These are phyloP conservation scores for Apiotrichum siamense DNA, from an alignment of 1,284 basidiomycete genomes.

Conservation along the genomic window DNA sequence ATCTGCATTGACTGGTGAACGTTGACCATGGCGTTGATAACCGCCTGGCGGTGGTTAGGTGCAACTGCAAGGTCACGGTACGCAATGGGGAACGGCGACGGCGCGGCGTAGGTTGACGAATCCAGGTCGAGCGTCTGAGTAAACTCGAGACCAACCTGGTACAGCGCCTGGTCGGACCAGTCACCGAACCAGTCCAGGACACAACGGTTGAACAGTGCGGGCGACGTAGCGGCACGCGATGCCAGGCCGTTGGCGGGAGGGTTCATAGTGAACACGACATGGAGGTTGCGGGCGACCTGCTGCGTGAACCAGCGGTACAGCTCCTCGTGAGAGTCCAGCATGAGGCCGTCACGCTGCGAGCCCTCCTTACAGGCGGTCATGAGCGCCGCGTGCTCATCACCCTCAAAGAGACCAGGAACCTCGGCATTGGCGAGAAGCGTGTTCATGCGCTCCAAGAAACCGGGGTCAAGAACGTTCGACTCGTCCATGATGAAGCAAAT, in stretches of 20 bases:
- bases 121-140: conserved; percentile 88
- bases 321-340: conserved; percentile 97
- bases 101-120: conserved; percentile 67
- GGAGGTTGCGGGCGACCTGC: conserved; percentile 91
- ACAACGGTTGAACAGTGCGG: conserved; percentile 95
- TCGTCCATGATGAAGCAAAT: conserved; percentile 99
- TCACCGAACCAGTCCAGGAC: conserved; percentile 98
- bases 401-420: conserved; percentile 96
- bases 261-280: conserved; percentile 99
- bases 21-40: conserved; percentile 88
- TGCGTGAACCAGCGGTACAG: conserved; percentile 95
- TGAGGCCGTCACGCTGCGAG: conserved; percentile 91
- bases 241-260: conserved; percentile 93
- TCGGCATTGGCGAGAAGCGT: conserved; percentile 99
- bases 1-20: conserved; percentile 87
- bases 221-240: conserved; percentile 91
- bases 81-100: conserved; percentile 75
- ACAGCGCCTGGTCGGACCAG: conserved; percentile 96
- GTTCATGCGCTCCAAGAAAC: conserved; percentile 98
- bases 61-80: conserved; percentile 76
- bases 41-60: conserved; percentile 65
- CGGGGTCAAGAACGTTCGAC: conserved; percentile 96
- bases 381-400: conserved; percentile 90
- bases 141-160: conserved; percentile 93
- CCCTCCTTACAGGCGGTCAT: conserved; percentile 99